Evolutionary conservation across 345 rosid species (phyloP), one percentile per base, ranked within the genome.

Genomic region (Gossypium bickii): DNA sequence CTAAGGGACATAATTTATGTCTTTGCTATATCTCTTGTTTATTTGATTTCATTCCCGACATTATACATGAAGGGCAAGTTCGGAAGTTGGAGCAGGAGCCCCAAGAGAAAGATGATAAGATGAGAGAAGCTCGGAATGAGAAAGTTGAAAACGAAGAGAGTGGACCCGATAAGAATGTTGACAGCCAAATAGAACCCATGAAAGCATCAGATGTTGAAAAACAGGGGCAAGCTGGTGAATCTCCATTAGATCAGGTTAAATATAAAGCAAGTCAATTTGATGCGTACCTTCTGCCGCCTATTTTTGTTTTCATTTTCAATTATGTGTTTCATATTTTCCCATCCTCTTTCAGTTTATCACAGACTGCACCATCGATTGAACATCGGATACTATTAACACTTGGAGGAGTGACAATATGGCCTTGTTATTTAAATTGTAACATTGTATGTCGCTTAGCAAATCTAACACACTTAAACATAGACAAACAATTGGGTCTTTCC

Each of bases 21-120:
- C 61, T 48, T 9, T 60, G 7, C 41, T 51, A 20, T 38, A 56
- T 64, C 7, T 64, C 60, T 47, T 3, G 9, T 59, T 44, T 18
- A 45, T 59, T 43, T 70, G 57, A 59, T 58, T 57, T 41, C 25
- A 59, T 58, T 57, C 29, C 5, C 58, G 17, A 49, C 65, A 51
- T 76, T 85, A 85, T 78, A 47, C 87, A 45, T 63, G 87, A 88
- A 77, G 89, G 83, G 73, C 90, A 79, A 75, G 83, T 90, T 67
- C 89, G 87, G 74, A 87, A 80, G 78, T 85, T 82, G 38, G 92
- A 90, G 80, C 87, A 88, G 80, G 89, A 88, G 55, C 81, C 68
- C 12, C 9, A 76, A 52, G 84, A 81, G 67, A 84, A 81, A 81
- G 89, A 85, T 80, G 85, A 87, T 73, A 82, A 67, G 76, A 80